These are phyloP conservation scores for Mucor sp. DNA, from an alignment of 371 early-diverging fungal genomes.

Conservation along the genomic window DNA sequence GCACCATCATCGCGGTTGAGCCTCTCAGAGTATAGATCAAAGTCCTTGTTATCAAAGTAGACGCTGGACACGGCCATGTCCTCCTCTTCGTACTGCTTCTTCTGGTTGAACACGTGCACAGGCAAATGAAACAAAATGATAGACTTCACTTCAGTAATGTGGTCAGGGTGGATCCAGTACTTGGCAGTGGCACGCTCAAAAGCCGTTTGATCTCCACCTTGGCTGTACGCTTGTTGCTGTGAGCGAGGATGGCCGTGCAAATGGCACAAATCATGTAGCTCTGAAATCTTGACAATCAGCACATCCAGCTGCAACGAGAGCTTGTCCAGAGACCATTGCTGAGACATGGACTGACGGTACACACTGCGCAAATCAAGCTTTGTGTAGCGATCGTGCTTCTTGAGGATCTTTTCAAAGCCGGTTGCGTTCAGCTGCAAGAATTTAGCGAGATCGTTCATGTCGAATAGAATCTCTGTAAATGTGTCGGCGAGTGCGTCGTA, in stretches of 20 bases:
- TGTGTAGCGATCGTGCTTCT: conserved; percentile 96
- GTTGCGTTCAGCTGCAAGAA: conserved; percentile 93
- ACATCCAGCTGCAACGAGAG: conserved; percentile 77
- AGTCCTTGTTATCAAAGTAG: conserved; percentile 92
- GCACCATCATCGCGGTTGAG: conserved; percentile 87
- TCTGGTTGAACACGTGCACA: conserved; percentile 80
- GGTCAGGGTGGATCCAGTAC: conserved; percentile 95
- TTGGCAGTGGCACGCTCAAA: conserved; percentile 51
- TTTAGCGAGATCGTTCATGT: conserved; percentile 87
- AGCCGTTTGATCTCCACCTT: conserved; percentile 34
- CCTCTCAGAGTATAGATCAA: conserved; percentile 88
- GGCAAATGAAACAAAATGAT: conserved; percentile 92
- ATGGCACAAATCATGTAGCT: conserved; percentile 34
- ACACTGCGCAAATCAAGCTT: conserved; percentile 67
- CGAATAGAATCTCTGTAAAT: conserved; percentile 74
- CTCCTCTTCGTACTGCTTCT: conserved; percentile 36
- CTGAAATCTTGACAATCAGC: conserved; percentile 81
- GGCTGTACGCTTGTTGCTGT: conserved; percentile 18
- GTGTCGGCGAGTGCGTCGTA: conserved; percentile 66
- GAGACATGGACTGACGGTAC: conserved; percentile 73
- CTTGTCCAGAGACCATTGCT: conserved; percentile 80
- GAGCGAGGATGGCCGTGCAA: conserved; percentile 33
- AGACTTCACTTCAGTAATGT: conserved; percentile 92
- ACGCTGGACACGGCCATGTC: conserved; percentile 85
- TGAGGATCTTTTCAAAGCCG: conserved; percentile 94